Conservation (phyloP, 768 basidiomycete species). For the Imleria badia region DNA sequence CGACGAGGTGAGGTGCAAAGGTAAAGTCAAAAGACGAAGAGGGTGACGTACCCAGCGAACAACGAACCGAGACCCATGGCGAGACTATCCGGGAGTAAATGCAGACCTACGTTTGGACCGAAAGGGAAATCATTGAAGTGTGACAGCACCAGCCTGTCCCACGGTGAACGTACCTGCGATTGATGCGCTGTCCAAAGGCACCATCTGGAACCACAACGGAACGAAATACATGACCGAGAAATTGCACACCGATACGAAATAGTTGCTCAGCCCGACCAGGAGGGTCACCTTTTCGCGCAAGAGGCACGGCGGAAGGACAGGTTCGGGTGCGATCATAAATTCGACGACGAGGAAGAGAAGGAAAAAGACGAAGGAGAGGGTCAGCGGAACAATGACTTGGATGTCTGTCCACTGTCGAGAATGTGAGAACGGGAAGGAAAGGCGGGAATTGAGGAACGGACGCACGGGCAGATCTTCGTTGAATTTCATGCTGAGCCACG, state of each 20-base stretch:
- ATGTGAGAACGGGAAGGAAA: not conserved
- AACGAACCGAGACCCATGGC: no score
- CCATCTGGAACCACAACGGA: conserved; percentile 83
- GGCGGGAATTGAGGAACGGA: not conserved
- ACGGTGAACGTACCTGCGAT: conserved; percentile 61
- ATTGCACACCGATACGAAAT: no score
- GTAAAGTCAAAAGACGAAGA: no score
- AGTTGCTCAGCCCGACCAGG: conserved; percentile 68
- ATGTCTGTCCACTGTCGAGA: conserved; percentile 51
- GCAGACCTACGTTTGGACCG: no score
- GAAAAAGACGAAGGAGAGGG: conserved; percentile 43
- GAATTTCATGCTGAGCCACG: conserved; percentile 68
- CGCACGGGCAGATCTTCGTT: no score
- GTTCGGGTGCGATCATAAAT: conserved; percentile 51
- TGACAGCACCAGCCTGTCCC: no score
- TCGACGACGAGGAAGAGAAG: conserved; percentile 61
- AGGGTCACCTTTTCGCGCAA: conserved; percentile 67
- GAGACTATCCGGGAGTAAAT: no score
- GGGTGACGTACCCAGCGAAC: no score
- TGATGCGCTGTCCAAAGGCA: conserved; percentile 63
- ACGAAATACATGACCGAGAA: conserved; percentile 75
- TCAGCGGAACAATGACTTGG: conserved; percentile 50
- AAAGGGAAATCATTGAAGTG: no score
- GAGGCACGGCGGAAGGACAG: no score
- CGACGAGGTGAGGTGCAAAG: no score